Evolutionary conservation across 2,329 filamentous ascomycete genomes (phyloP).

Genomic region (Talaromyces amestolkiae): DNA sequence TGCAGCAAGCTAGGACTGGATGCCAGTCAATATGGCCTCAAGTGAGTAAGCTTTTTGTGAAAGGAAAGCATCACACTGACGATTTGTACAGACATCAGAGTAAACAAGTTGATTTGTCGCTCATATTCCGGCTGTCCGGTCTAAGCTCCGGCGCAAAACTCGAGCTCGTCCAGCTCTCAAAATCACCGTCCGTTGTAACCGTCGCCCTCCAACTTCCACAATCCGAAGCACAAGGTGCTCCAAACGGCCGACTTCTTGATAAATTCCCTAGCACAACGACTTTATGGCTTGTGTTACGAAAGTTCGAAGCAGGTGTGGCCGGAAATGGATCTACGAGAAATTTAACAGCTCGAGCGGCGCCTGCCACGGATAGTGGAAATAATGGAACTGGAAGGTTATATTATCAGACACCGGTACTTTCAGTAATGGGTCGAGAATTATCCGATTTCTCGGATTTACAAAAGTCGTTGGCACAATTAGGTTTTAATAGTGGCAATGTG

Average conservation of each 20-base stretch:
- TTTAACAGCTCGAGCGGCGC: slow-evolving; percentile 78
- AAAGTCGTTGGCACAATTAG: slow-evolving; percentile 82
- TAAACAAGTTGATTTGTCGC: slow-evolving; percentile 79
- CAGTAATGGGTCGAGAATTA: slow-evolving; percentile 78
- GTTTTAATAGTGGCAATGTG: slow-evolving; percentile 79
- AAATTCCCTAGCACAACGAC: slow-evolving; percentile 87
- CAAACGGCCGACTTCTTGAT: slow-evolving; percentile 69
- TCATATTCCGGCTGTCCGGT: slow-evolving; percentile 78
- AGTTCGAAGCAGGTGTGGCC: slow-evolving; percentile 78
- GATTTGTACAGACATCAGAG: slow-evolving; percentile 65
- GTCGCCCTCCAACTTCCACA: slow-evolving; percentile 84
- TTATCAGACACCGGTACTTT: slow-evolving; percentile 82
- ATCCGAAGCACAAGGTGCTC: slow-evolving; percentile 62
- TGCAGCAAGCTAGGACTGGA: slow-evolving; percentile 76
- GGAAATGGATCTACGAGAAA: slow-evolving; percentile 65
- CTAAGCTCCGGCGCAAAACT: slow-evolving; percentile 84
- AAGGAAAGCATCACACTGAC: slow-evolving; percentile 14
- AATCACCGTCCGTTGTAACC: slow-evolving; percentile 78
- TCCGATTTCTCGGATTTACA: slow-evolving; percentile 77
- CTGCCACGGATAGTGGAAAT: slow-evolving; percentile 52
- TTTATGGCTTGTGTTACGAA: slow-evolving; percentile 83
- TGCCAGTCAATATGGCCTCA: slow-evolving; percentile 73
- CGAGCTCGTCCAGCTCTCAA: slow-evolving; percentile 83
- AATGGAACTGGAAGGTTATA: slow-evolving; percentile 70
- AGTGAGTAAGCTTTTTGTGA: slow-evolving; percentile 52